phyloP scores from a whole-genome alignment of 2,329 filamentous ascomycete species.

The Microdochium trichocladiopsis region DNA sequence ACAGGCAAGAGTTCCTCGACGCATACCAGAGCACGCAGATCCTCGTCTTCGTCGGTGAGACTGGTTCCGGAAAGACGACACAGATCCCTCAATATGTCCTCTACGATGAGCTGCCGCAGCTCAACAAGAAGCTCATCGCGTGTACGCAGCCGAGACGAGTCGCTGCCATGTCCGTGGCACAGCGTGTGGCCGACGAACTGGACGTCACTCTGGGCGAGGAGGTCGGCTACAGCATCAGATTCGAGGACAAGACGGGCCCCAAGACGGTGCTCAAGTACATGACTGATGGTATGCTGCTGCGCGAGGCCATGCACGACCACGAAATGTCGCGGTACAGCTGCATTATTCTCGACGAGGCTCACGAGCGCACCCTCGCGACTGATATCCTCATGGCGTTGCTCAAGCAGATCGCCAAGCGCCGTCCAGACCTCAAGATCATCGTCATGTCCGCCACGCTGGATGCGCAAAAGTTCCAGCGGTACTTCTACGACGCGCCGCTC shows the following conservation, averaged over 20 bases:
- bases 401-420: constrained; percentile 77
- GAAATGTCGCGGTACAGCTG: constrained; percentile 88
- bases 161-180: constrained; percentile 95
- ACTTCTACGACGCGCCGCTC: constrained; percentile 91
- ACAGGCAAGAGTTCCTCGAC: constrained; percentile 81
- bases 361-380: constrained; percentile 94
- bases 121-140: constrained; percentile 80
- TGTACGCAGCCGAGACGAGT: constrained; percentile 98
- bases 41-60: constrained; percentile 97
- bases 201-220: constrained; percentile 89
- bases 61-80: constrained; percentile 97
- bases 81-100: constrained; percentile 98
- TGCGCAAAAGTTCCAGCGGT: constrained; percentile 94
- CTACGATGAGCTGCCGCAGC: constrained; percentile 89
- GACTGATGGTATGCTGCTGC: constrained; percentile 97
- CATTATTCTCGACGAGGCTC: constrained; percentile 97
- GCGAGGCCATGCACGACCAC: constrained; percentile 95
- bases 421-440: constrained; percentile 92
- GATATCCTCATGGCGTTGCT: constrained; percentile 96
- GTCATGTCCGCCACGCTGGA: constrained; percentile 98
- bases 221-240: constrained; percentile 97
- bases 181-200: constrained; percentile 96
- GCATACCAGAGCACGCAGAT: constrained; percentile 94
- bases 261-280: constrained; percentile 98
- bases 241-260: constrained; percentile 86